Conservation (phyloP, 129 eudicot species). For the Flaveria trinervia region DNA sequence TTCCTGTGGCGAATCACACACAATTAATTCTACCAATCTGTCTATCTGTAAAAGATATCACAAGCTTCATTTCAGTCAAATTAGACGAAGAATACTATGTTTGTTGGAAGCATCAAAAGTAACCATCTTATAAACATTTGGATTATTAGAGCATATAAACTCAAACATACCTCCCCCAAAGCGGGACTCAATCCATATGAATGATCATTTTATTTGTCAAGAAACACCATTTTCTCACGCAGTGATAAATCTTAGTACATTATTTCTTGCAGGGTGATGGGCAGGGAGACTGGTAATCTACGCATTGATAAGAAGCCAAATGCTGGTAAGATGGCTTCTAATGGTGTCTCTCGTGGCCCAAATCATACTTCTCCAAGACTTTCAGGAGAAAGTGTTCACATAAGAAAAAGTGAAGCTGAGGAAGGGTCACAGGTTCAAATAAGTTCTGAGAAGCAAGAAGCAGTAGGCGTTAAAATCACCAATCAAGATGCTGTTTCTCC, state of each 20-base stretch:
- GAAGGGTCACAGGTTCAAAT: slow-evolving; percentile 47
- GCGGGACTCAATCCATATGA: background rate
- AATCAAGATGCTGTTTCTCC: slow-evolving; percentile 41
- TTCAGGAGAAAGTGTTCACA: slow-evolving; percentile 39
- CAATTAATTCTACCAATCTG: background rate
- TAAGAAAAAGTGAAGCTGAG: slow-evolving; percentile 36
- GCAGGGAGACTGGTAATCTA: slow-evolving; percentile 65
- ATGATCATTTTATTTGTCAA: background rate
- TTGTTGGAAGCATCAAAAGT: background rate
- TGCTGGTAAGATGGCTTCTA: slow-evolving; percentile 45
- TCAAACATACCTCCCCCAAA: background rate
- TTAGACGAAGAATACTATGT: background rate
- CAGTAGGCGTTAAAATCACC: slow-evolving; percentile 45
- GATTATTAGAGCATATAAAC: background rate
- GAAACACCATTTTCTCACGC: background rate
- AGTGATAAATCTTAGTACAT: background rate
- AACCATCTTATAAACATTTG: background rate
- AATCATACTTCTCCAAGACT: slow-evolving; percentile 46
- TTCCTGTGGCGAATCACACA: background rate
- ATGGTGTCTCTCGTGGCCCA: slow-evolving; percentile 44
- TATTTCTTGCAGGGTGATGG: slow-evolving; percentile 66
- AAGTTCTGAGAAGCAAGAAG: slow-evolving; percentile 53
- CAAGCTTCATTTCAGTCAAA: background rate
- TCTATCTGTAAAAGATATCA: background rate
- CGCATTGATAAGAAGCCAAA: slow-evolving; percentile 57